Evolutionary conservation across 129 eudicot species (phyloP), one percentile per base, ranked within the genome.

Genomic region (Silybum marianum): DNA sequence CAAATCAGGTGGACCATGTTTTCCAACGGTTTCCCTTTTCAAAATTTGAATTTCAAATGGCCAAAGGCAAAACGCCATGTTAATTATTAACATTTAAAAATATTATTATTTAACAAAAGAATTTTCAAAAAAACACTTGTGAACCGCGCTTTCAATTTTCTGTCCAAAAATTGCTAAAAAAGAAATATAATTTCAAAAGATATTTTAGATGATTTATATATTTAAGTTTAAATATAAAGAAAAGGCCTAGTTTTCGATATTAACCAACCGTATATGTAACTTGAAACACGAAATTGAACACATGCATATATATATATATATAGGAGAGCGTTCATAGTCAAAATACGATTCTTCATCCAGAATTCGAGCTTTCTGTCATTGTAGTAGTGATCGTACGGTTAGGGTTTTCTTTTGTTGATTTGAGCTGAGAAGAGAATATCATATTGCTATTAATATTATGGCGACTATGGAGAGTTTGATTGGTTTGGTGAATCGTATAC

Each of bases 381-480:
- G 63, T 58, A 26, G 63, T 58, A 26, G 10, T 6, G 40, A 25
- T 28, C 62, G 3, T 39, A 39, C 34, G 46, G 30, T 11, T 19
- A 71, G 80, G 80, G 76, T 72, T 81, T 85, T 16, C 0, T 6
- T 19, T 77, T 34, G 48, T 76, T 58, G 32, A 58, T 58, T 34
- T 60, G 71, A 76, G 80, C 80, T 32, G 8, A 58, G 67, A 76
- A 5, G 38, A n/a, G 71, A 54, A 8, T 7, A 14, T 46, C n/a
- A n/a, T n/a, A n/a, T n/a, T n/a, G n/a, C n/a, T 9, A 46, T 46
- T 46, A 16, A 19, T 60, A 58, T 60, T 2, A 62, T 63, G 89
- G 82, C 91, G 68, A 84, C 88, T 0, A 88, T 90, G 94, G 89
- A 86, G 87, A 90, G 94, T 72, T 88, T 90, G 86, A 90, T 90